Base-by-base conservation (phyloP, 2,329 filamentous ascomycete genomes). In the Aspergillus piperis region DNA sequence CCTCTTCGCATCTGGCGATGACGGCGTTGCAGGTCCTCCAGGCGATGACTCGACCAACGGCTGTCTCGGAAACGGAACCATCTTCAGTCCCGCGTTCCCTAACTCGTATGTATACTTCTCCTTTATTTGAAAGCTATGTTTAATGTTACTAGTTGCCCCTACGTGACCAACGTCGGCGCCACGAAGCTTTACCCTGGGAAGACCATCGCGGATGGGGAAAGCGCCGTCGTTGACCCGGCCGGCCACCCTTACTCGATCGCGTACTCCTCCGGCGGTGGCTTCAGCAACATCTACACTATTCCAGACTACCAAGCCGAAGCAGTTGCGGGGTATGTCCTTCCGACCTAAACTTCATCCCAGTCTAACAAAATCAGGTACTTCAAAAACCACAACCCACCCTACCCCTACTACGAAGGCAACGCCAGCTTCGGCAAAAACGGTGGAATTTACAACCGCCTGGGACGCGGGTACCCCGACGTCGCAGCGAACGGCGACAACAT, bases 221-320 rank as follows among this genome's bases (percentile, higher is more conserved):
- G 57, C 17, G 51, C 51, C 3, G 57, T 50, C n/a, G 47, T 49
- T 13, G 58, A 60, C 48, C 58, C 58, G 3, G 13, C 2, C 1
- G 58, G 58, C 23, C 13, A 47, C 39, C 53, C 39, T 17, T 55
- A 55, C 17, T 36, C 23, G 8, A n/a, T 44, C n/a, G 54, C 44
- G 1, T 60, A 27, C 32, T 36, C 58, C 10, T 60, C 52, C 5
- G 58, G 58, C 3, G 58, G 58, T 17, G 58, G 58, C 15, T 60
- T 60, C 58, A 60, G 58, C 32, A 60, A 60, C 7, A 60, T 60
- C 52, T 60, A 60, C 19, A 23, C 52, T 5, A 52, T 60, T 27
- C 58, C 58, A 0, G 52, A 56, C 17, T 60, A 60, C 32, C 58
- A 60, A 19, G 44, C 58, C 6, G 36, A 38, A 10, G 58, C 58